phyloP scores from a whole-genome alignment of 2,329 filamentous ascomycete species.

The Alternaria sp. region DNA sequence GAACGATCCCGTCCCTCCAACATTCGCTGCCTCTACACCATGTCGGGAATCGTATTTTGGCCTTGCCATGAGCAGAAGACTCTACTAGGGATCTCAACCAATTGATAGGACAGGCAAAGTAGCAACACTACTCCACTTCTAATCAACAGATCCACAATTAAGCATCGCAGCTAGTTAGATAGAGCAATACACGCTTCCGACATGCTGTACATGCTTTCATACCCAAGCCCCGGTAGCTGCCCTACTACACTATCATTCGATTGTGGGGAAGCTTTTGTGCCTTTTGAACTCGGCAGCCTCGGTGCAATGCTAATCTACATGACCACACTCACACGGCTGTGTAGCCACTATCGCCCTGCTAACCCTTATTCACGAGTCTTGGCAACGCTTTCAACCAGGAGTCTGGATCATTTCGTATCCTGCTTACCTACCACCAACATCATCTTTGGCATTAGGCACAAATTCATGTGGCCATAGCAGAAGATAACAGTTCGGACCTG shows the following conservation, averaged over 20 bases:
- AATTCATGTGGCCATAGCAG: constrained; percentile 10
- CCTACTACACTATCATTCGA: not conserved
- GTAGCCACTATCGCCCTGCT: constrained; percentile 1
- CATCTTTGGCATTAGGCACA: constrained; percentile 9
- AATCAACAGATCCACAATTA: too few relatives aligned
- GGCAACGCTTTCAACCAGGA: constrained; percentile 21
- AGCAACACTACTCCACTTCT: too few relatives aligned
- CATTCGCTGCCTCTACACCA: not conserved
- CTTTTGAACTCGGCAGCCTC: not conserved
- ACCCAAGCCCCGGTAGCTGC: not conserved
- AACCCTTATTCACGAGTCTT: constrained; percentile 10
- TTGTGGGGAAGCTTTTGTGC: not conserved
- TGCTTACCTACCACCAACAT: not conserved
- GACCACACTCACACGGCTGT: not conserved
- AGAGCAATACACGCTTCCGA: too few relatives aligned
- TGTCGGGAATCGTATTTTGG: too few relatives aligned
- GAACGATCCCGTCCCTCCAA: not conserved
- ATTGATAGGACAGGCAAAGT: too few relatives aligned
- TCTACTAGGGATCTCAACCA: too few relatives aligned
- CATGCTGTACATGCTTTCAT: not conserved
- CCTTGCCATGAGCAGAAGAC: too few relatives aligned
- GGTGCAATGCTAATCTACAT: not conserved
- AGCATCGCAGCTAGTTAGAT: too few relatives aligned
- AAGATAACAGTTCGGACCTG: constrained; percentile 34
- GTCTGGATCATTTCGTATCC: constrained; percentile 9